These are phyloP conservation scores for Cryptococcus wingfieldii DNA, from an alignment of 1,284 basidiomycete species.

Conservation along the genomic window DNA sequence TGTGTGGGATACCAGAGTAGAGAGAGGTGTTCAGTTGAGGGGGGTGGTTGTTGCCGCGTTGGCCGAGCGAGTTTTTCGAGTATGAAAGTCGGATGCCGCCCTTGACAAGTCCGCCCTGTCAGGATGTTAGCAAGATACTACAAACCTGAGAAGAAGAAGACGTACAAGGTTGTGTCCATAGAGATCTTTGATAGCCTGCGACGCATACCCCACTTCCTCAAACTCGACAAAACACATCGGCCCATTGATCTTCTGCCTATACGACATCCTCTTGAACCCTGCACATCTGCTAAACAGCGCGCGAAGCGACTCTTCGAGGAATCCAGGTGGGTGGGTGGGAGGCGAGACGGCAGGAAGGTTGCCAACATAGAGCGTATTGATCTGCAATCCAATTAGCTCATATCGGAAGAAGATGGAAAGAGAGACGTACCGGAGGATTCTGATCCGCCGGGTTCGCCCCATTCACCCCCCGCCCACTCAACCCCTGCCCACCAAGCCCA, in stretches of 20 bases:
- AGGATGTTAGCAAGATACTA: neutral
- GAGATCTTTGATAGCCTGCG: slow-evolving; percentile 78
- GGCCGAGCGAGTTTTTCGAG: slow-evolving; percentile 87
- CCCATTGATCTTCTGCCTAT: slow-evolving; percentile 90
- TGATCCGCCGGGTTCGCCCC: slow-evolving; percentile 68
- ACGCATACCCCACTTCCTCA: slow-evolving; percentile 79
- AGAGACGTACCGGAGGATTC: slow-evolving; percentile 68
- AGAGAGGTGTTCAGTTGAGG: slow-evolving; percentile 27
- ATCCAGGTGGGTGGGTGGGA: slow-evolving; percentile 61
- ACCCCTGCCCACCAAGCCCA: slow-evolving; percentile 12
- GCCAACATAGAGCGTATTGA: slow-evolving; percentile 92
- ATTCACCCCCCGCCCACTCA: slow-evolving; percentile 16
- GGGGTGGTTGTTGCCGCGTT: slow-evolving; percentile 42
- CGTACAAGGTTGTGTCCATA: slow-evolving; percentile 76
- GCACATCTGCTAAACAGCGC: slow-evolving; percentile 71
- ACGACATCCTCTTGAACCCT: slow-evolving; percentile 88
- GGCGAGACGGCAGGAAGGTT: slow-evolving; percentile 76
- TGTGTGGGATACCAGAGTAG: slow-evolving; percentile 45
- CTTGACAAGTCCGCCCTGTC: slow-evolving; percentile 74
- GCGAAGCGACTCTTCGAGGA: slow-evolving; percentile 78
- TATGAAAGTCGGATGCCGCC: slow-evolving; percentile 93
- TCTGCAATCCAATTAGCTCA: slow-evolving; percentile 50
- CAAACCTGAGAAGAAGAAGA: neutral
- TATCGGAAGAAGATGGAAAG: neutral
- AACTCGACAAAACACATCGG: slow-evolving; percentile 99